Percentiles rank a stretch among this genome's conserved stretches.
phyloP scores from a whole-genome alignment of 306 rosid species.

The Cucumis cinereus region DNA sequence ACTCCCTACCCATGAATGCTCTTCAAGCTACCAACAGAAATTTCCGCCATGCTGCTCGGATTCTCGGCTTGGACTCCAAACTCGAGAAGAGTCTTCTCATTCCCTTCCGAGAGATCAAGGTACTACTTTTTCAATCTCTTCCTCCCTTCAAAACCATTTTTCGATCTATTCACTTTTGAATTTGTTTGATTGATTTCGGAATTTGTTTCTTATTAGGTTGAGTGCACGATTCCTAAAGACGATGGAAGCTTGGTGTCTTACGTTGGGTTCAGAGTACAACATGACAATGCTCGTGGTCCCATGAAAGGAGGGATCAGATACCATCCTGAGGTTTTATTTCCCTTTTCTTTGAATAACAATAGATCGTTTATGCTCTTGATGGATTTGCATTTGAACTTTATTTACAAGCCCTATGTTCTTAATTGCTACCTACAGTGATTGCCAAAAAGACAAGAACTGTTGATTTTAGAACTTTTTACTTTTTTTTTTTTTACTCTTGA shows the following conservation, averaged over 20 bases:
- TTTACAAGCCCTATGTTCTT: neutral
- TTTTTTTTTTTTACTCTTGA: no score
- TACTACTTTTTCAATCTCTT: no score
- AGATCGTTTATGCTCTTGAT: neutral
- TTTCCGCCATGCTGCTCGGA: slow-evolving; percentile 36
- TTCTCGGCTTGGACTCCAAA: slow-evolving; percentile 56
- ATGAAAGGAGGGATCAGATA: slow-evolving; percentile 73
- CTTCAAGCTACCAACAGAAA: slow-evolving; percentile 56
- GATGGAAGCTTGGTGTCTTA: slow-evolving; percentile 50
- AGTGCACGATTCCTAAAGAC: slow-evolving; percentile 64
- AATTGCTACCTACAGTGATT: no score
- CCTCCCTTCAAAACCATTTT: no score
- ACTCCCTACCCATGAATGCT: slow-evolving; percentile 31
- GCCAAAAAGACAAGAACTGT: neutral
- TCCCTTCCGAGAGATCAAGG: slow-evolving; percentile 65
- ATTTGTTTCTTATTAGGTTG: slow-evolving; percentile 28
- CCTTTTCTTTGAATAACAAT: neutral
- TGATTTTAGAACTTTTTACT: neutral
- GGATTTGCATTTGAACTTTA: neutral
- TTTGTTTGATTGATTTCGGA: neutral
- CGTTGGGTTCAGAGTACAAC: slow-evolving; percentile 58
- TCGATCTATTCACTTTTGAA: neutral
- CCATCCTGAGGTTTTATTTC: slow-evolving; percentile 44
- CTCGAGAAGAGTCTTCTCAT: slow-evolving; percentile 46
- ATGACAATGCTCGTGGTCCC: slow-evolving; percentile 72